Conservation (phyloP, 495 filamentous ascomycete species). For the Halenospora varia region DNA sequence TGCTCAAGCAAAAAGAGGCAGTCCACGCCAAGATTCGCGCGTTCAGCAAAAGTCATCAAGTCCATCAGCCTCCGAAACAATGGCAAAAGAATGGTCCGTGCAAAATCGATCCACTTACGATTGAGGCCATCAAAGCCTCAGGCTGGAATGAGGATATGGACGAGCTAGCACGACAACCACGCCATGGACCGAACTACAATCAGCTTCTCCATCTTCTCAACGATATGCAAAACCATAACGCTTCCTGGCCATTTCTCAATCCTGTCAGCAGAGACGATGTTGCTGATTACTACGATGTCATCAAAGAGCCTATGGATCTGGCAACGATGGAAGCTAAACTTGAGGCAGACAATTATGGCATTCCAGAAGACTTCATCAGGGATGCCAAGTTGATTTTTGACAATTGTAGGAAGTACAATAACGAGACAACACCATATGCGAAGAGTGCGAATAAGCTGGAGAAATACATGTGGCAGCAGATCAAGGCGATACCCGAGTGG, state of each 20-base stretch:
- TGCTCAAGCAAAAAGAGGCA: conserved; percentile 93
- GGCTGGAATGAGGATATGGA: conserved; percentile 99
- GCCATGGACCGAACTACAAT: conserved; percentile 95
- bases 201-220: conserved; percentile 89
- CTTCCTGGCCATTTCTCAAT: conserved; percentile 89
- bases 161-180: conserved; percentile 90
- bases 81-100: conserved; percentile 64
- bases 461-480: conserved; percentile 94
- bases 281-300: conserved; percentile 95
- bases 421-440: conserved; percentile 89
- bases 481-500: conserved; percentile 94
- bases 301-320: conserved; percentile 97
- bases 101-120: conserved; percentile 77
- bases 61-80: conserved; percentile 79
- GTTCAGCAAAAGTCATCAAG: conserved; percentile 80
- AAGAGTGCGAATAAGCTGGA: conserved; percentile 95
- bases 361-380: conserved; percentile 87
- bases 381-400: conserved; percentile 91
- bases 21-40: conserved; percentile 93
- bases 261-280: conserved; percentile 96
- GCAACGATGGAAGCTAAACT: conserved; percentile 94
- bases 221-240: conserved; percentile 88
- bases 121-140: conserved; percentile 79
- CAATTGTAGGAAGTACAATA: conserved; percentile 95
- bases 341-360: conserved; percentile 87